phyloP scores from a whole-genome alignment of 768 basidiomycete genomes.

The Rhizopogon sp. region DNA sequence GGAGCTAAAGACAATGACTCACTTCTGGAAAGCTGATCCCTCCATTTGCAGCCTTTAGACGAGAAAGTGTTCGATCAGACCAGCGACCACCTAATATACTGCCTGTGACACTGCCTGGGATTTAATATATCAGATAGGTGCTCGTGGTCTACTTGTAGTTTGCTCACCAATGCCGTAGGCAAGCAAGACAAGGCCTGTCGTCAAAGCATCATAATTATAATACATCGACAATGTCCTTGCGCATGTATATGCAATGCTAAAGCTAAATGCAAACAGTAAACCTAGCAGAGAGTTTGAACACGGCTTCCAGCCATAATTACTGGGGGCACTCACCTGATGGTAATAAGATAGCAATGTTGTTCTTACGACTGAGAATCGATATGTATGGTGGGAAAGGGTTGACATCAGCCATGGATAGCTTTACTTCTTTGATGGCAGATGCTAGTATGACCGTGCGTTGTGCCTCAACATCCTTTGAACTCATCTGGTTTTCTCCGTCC shows the following conservation, averaged over 20 bases:
- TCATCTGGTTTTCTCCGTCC: background rate
- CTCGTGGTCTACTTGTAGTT: background rate
- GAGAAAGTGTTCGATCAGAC: slow-evolving; percentile 42
- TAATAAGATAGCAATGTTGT: slow-evolving; percentile 61
- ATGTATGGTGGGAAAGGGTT: slow-evolving; percentile 65
- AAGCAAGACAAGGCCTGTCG: slow-evolving; percentile 74
- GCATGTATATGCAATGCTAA: slow-evolving; percentile 67
- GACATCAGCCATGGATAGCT: slow-evolving; percentile 59
- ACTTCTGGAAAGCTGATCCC: slow-evolving; percentile 60
- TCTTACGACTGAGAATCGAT: slow-evolving; percentile 51
- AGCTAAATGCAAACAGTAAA: slow-evolving; percentile 67
- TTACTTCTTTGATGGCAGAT: slow-evolving; percentile 31
- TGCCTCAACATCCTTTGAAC: slow-evolving; percentile 19
- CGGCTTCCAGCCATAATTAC: background rate
- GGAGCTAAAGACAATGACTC: slow-evolving; percentile 5
- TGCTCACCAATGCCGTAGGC: slow-evolving; percentile 62
- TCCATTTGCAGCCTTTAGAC: slow-evolving; percentile 37
- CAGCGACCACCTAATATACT: slow-evolving; percentile 56
- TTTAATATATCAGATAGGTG: background rate
- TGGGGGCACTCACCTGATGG: slow-evolving; percentile 19
- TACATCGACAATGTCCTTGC: slow-evolving; percentile 59
- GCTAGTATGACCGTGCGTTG: slow-evolving; percentile 2
- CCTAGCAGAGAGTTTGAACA: slow-evolving; percentile 33
- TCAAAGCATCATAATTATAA: slow-evolving; percentile 66
- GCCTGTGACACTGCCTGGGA: slow-evolving; percentile 44